Base-by-base conservation (phyloP, 148 eudicot species). In the Simmondsia chinensis region DNA sequence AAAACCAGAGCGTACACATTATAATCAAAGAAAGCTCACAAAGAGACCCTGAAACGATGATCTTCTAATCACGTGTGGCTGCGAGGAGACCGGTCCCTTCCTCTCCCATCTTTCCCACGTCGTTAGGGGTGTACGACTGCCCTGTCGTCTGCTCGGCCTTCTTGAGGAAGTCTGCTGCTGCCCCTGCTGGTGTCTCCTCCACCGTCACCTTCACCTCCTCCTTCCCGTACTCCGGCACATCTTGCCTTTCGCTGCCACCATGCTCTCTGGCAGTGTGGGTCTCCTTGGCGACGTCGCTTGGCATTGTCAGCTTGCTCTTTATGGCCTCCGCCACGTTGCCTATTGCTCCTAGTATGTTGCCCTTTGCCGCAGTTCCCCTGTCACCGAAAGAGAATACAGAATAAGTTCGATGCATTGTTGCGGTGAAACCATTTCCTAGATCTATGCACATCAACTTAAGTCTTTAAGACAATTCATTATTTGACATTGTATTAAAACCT, bases 221-320 rank as follows among this genome's bases (percentile, higher is more conserved):
- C 46, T 18, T 34, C 46, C 22, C 27, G 26, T 8, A 15, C 19
- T 15, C 10, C 30, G n/a, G 3, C 14, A 20, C 33, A 10, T 9
- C 4, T 25, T 3, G 11, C 35, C 36, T 17, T 39, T 11, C 57
- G 51, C 8, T 12, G 1, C 7, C 21, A 21, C 54, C 55, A 20
- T 32, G 46, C 2, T 44, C 40, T 5, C 27, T 18, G 2, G 32
- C 34, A 7, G 37, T 29, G n/a, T n/a, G n/a, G 9, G 31, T 41
- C 33, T 59, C 55, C 13, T 30, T 39, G 24, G 8, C 55, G 0
- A 33, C 6, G 3, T 73, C 74, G 0, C 57, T 38, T 17, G 79
- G 73, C 52, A 47, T 50, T 1, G 74, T 54, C 2, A 82, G 43
- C 55, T 74, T 82, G 51, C 58, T 73, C 56, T 69, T 64, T 5